Evolutionary conservation across 371 early-diverging fungal species (phyloP).

Genomic region (Smittium mucronatum): DNA sequence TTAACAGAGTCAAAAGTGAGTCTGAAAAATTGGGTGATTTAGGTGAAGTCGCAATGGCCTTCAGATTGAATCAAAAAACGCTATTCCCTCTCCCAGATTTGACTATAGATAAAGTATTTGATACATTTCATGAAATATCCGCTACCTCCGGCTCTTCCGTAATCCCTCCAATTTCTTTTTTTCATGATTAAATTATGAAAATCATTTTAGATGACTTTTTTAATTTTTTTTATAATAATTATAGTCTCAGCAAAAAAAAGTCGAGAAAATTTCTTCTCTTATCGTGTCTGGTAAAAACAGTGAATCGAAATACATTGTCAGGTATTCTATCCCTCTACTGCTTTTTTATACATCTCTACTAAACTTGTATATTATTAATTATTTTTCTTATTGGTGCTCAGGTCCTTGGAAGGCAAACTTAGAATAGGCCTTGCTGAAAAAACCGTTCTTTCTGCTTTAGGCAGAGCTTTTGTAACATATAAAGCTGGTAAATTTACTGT

Average conservation of each 20-base stretch:
- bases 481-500: not conserved
- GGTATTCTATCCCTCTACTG: conserved; percentile 31
- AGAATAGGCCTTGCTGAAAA: conserved; percentile 96
- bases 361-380: not conserved
- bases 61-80: conserved; percentile 60
- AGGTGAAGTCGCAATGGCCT: conserved; percentile 78
- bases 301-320: conserved; percentile 88
- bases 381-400: conserved; percentile 13
- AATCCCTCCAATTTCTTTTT: not conserved
- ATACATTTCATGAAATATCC: conserved; percentile 77
- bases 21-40: conserved; percentile 76
- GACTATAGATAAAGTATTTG: conserved; percentile 72
- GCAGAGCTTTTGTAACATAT: conserved; percentile 38
- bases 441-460: conserved; percentile 79
- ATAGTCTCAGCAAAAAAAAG: conserved; percentile 44
- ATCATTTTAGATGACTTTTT: not conserved
- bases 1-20: conserved; percentile 64
- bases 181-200: not conserved
- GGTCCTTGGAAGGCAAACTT: conserved; percentile 91
- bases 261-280: conserved; percentile 68
- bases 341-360: not conserved
- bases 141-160: conserved; percentile 55
- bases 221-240: not conserved
- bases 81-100: conserved; percentile 68
- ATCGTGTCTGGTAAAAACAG: conserved; percentile 68